A percentile compares a stretch with the other conserved stretches of the same genome.
Evolutionary conservation across 2,329 filamentous ascomycete genomes (phyloP).

Genomic region (Fusarium illudens): DNA sequence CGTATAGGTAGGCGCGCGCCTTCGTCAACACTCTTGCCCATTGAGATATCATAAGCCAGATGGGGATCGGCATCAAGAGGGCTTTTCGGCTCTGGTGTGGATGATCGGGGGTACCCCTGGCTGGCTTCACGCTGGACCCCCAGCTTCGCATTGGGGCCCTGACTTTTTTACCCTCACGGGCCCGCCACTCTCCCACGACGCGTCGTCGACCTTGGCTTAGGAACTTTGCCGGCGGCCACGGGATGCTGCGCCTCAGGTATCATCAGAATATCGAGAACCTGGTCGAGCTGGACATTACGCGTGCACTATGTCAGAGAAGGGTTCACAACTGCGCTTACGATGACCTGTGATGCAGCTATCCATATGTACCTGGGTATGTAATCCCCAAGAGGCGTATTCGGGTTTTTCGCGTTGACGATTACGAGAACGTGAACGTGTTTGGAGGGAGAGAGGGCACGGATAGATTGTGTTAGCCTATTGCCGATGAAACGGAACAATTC

Average conservation of each 20-base stretch:
- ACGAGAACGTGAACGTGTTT: constrained; percentile 9
- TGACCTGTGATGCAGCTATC: background rate
- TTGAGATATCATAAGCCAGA: constrained; percentile 3
- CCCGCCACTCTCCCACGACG: constrained; percentile 22
- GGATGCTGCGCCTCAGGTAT: constrained; percentile 11
- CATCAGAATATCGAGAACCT: background rate
- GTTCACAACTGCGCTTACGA: background rate
- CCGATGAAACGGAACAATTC: background rate
- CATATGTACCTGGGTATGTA: no score
- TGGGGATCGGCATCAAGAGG: constrained; percentile 25
- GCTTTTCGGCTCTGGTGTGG: constrained; percentile 29
- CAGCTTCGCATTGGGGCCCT: background rate
- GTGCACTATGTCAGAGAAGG: background rate
- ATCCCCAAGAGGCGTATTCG: constrained; percentile 20
- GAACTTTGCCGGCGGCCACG: background rate
- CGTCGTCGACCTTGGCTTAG: background rate
- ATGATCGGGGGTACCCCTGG: constrained; percentile 24
- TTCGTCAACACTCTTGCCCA: background rate
- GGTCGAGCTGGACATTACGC: constrained; percentile 9
- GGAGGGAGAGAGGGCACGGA: background rate
- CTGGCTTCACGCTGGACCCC: background rate
- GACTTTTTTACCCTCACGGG: background rate
- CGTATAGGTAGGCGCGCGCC: background rate
- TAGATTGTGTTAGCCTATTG: background rate
- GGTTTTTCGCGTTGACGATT: constrained; percentile 28